These are phyloP conservation scores for Ophiostoma ips DNA, from an alignment of 2,329 filamentous ascomycete genomes.

Conservation along the genomic window DNA sequence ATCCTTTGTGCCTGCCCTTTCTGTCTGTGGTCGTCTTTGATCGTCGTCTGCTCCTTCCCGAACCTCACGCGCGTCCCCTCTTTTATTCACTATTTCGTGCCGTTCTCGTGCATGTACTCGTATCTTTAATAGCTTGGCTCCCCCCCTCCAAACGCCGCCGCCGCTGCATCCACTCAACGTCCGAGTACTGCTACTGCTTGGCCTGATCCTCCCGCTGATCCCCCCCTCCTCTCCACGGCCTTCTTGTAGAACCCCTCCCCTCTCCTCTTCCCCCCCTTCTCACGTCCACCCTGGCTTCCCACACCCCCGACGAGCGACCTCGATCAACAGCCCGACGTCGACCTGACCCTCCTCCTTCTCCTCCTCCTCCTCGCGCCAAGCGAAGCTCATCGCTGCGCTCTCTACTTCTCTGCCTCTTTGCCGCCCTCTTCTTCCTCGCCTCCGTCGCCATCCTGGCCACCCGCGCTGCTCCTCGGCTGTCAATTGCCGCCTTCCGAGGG, in stretches of 20 bases:
- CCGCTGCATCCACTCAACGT: too few species aligned
- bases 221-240: not conserved
- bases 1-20: too few species aligned
- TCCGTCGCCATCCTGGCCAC: conserved; percentile 53
- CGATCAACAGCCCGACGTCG: conserved; percentile 12
- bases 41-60: not conserved
- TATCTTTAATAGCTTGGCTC: too few species aligned
- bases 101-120: not conserved
- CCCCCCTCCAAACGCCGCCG: too few species aligned
- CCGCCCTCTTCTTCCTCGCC: conserved; percentile 41
- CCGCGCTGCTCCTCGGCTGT: conserved; percentile 44
- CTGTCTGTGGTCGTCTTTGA: too few species aligned
- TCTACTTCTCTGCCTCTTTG: conserved; percentile 33
- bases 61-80: not conserved
- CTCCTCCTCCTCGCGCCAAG: conserved; percentile 25
- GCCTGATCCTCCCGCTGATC: not conserved
- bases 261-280: not conserved
- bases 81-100: not conserved
- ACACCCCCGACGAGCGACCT: conserved; percentile 18
- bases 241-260: not conserved
- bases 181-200: not conserved
- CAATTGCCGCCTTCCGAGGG: conserved; percentile 38
- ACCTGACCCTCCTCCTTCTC: conserved; percentile 15
- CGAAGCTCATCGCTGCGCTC: conserved; percentile 1
- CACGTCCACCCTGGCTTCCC: conserved; percentile 6